Conservation (phyloP, 73 alveolate species). For the Symbiodinium natans region DNA sequence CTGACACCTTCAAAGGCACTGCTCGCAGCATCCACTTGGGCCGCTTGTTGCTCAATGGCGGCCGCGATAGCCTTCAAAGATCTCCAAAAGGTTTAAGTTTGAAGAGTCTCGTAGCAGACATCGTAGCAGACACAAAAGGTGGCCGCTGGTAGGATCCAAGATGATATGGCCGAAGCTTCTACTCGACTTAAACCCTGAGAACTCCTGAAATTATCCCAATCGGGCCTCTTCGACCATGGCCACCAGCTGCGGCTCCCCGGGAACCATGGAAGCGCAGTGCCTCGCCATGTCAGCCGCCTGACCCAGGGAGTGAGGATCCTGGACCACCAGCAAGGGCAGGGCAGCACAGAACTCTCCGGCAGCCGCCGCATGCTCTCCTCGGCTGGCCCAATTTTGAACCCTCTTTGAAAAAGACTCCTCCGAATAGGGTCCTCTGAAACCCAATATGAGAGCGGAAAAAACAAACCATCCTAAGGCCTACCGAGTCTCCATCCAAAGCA, state of each 20-base stretch:
- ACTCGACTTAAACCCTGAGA: no score
- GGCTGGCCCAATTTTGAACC: no score
- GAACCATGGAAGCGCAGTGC: conserved; percentile 70
- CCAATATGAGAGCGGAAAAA: no score
- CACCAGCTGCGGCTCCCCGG: conserved; percentile 69
- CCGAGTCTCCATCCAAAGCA: conserved; percentile 9
- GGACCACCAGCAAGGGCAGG: conserved; percentile 21
- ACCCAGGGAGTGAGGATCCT: not conserved
- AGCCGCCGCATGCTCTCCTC: conserved; percentile 82
- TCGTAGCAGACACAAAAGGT: no score
- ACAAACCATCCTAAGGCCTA: no score
- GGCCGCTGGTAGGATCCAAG: no score
- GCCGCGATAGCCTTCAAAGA: not conserved
- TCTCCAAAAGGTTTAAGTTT: not conserved
- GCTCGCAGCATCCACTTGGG: not conserved
- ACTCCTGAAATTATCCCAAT: not conserved
- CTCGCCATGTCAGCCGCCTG: conserved; percentile 82
- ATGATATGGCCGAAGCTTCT: no score
- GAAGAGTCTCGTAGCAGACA: no score
- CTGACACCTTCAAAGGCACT: conserved; percentile 10
- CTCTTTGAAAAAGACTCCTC: no score
- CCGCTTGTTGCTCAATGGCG: conserved; percentile 1
- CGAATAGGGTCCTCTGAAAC: no score
- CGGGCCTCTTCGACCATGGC: conserved; percentile 81
- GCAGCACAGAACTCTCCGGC: conserved; percentile 87